Base-by-base conservation (phyloP, 1,284 basidiomycete genomes). In the Ceratobasidium sp. region DNA sequence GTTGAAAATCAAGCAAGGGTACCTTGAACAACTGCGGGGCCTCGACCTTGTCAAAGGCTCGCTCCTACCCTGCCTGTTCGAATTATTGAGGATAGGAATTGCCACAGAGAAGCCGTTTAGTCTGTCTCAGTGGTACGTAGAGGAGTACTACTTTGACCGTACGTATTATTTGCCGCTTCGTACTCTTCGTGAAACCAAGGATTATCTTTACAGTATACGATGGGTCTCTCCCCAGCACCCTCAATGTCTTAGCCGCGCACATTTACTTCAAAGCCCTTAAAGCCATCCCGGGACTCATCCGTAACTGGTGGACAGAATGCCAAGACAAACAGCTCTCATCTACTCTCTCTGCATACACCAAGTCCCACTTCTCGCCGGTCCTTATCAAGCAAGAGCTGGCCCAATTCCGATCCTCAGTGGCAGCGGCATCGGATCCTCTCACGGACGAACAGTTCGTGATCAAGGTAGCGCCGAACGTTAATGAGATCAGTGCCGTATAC, bases 291-390 rank as follows among this genome's bases (percentile, higher is more conserved):
- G 91, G 92, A 0, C 85, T 96, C 30, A 88, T 98, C 72, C 89
- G 96, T 64, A 84, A 85, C 32, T 98, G 95, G 93, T 91, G 96
- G 75, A 86, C 91, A 58, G 90, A 91, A 41, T 92, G 94, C 82
- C 95, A 95, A 78, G 96, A 98, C 80, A 90, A 93, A 18, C 94
- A 96, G 78, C 86, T 98, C 1, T 91, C 90, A 21, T 86, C 88
- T 43, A 85, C 90, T 1, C 87, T 99, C 73, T 86, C 90, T 1
- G 84, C 86, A 41, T 96, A 95, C 80, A 98, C 95, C 0, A 89
- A 93, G 0, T 86, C 87, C n/a, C 85, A 94, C 82, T 96, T 97
- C 83, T 97, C 96, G 0, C 95, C 96, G 0, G 88, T 94, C 49
- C 89, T 99, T 78, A 93, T 98, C 78, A 85, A 84, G 30, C 86